Evolutionary conservation across 345 rosid species (phyloP).

Genomic region (Eucalyptus marginata): DNA sequence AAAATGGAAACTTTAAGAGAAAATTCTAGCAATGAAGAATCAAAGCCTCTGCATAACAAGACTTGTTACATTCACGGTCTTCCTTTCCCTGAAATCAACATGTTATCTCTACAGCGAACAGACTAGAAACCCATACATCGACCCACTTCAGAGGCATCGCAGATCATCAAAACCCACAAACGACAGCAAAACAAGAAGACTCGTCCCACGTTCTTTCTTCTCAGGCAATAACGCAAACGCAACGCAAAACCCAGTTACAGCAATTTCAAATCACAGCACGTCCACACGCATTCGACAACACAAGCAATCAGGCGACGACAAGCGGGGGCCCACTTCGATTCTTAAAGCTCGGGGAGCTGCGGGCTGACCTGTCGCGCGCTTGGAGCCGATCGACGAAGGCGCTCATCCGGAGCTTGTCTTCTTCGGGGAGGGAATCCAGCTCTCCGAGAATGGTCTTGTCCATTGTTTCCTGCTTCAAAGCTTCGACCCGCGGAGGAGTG

Average conservation of each 20-base stretch:
- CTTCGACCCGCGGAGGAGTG: background rate
- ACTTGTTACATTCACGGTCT: background rate
- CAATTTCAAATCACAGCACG: background rate
- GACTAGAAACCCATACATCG: background rate
- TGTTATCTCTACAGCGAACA: background rate
- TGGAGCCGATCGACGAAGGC: background rate
- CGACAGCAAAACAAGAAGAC: background rate
- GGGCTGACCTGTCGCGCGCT: constrained; percentile 4
- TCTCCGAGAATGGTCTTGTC: background rate
- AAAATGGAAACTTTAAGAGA: background rate
- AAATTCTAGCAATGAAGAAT: background rate
- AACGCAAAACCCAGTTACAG: background rate
- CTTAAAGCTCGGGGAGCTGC: background rate
- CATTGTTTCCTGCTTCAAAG: background rate
- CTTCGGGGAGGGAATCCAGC: constrained; percentile 4
- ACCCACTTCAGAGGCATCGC: background rate
- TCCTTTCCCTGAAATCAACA: background rate
- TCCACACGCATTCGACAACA: background rate
- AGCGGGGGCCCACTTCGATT: background rate
- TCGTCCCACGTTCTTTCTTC: background rate
- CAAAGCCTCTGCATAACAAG: background rate
- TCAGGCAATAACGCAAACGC: background rate
- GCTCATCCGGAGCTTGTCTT: background rate
- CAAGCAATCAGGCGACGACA: background rate
- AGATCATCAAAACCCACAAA: background rate